Base-by-base conservation (phyloP, 352 stramenopile species). In the Aphanomyces euteiches region DNA sequence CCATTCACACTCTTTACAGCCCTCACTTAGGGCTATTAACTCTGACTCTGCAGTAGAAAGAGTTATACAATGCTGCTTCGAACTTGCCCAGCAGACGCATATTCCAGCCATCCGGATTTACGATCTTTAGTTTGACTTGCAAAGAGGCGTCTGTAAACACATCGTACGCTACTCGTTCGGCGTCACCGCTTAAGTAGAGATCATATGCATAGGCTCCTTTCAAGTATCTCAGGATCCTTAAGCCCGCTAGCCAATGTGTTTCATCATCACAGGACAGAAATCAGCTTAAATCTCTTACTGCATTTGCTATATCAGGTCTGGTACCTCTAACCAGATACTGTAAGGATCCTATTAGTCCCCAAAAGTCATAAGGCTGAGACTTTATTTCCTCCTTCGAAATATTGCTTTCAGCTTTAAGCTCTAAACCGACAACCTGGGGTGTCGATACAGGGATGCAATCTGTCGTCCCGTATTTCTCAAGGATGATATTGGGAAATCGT, bases 261-360 rank as follows among this genome's bases (percentile, higher is more conserved):
- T 19, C 36, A n/a, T 79, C 77, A 65, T 74, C 77, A 47, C 68
- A 79, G 1, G 66, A 75, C 28, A 75, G 41, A 66, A 75, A 79
- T 19, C 59, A 69, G 19, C 72, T 77, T 5, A 77, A 47, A 40
- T 77, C 72, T 54, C 68, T 69, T 47, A 77, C 72, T 66, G 56
- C 72, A 47, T 79, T 77, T 4, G 72, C 75, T 63, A 75, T 79
- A 43, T 77, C 75, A 7, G 72, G 69, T 41, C 72, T 47, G 37
- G 65, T 77, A 15, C 69, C 72, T 47, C 57, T 61, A 36, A 77
- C 67, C n/a, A 78, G 57, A 48, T 80, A 78, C 47, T 73, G 47
- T 7, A 80, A 70, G 28, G 63, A 78, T 47, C 67, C 70, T 41
- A 78, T 67, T 15, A 78, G 45, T 40, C 64, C 67, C 28, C 28